Evolutionary conservation across 768 basidiomycete genomes (phyloP).

Genomic region (Lactarius pseudohatsudake): DNA sequence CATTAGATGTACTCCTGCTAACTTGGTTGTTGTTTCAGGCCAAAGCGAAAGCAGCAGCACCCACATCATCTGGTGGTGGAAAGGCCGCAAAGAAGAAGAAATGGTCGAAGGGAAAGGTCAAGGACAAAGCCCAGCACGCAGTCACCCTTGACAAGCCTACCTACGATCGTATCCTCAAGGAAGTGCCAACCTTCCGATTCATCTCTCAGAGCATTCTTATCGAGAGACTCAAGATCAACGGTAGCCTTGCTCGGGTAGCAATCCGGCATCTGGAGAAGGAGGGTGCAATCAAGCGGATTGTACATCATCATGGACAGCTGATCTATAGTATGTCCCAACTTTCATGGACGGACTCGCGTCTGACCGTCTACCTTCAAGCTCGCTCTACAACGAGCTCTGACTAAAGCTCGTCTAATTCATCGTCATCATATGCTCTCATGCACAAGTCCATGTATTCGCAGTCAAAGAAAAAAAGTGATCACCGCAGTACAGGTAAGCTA

Average conservation of each 20-base stretch:
- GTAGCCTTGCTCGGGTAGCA: constrained; percentile 86
- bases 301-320: constrained; percentile 92
- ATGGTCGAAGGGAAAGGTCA: constrained; percentile 99
- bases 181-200: constrained; percentile 98
- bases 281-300: constrained; percentile 91
- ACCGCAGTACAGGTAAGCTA: background rate
- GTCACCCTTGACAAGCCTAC: constrained; percentile 92
- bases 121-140: constrained; percentile 99
- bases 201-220: constrained; percentile 98
- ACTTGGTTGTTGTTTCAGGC: constrained; percentile 31
- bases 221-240: constrained; percentile 97
- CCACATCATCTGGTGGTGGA: constrained; percentile 65
- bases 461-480: constrained; percentile 9
- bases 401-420: constrained; percentile 9
- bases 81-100: constrained; percentile 99
- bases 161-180: constrained; percentile 94
- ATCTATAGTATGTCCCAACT: constrained; percentile 80
- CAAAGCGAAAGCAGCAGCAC: constrained; percentile 74
- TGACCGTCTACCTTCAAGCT: constrained; percentile 9
- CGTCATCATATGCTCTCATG: constrained; percentile 16
- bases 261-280: constrained; percentile 94
- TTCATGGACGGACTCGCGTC: background rate
- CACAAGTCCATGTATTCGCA: constrained; percentile 25
- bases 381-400: constrained; percentile 31
- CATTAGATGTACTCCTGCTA: constrained; percentile 31